Base-by-base conservation (phyloP, 805 yeast genomes). In the Candida succiphila region DNA sequence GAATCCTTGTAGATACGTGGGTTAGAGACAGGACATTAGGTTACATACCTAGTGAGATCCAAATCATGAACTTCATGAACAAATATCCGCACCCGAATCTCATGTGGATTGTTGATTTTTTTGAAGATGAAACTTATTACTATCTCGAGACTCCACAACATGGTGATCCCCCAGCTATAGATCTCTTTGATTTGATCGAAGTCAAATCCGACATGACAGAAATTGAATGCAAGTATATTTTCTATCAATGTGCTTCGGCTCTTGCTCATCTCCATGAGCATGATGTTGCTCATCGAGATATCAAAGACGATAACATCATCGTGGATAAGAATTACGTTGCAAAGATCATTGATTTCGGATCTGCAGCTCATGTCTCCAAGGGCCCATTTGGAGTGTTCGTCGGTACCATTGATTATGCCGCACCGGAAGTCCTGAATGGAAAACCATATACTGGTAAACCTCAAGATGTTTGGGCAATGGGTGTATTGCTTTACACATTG, bases 311-410 rank as follows among this genome's bases (percentile, higher is more conserved):
- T 46, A 89, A 89, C 50, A 73, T 89, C 31, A 85, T 89, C 46
- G 82, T 89, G 33, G 95, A 88, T 47, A 76, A 77, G 36, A 69
- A 78, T 40, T 94, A 92, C 2, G 67, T 75, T 29, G 78, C 85
- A 33, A 88, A 87, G 52, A 63, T 89, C 40, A 89, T 89, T 50
- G 98, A 89, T 58, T 89, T 87, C 55, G 98, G 98, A 1, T 80
- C 94, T 31, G 95, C 97, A 1, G 95, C 96, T 0, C 86, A 86
- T 54, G 74, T 78, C 16, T 74, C 71, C 43, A 86, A 80, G 60
- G 97, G 96, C 0, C 97, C 97, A 5, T 92, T 89, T 58, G 95
- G 89, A 45, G 95, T 92, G 5, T 89, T 92, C 58, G 97, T 92
- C 2, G 98, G 98, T 3, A 92, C 98, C 0, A 78, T 92, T 29